These are phyloP conservation scores for Oxalis stricta DNA, from an alignment of 441 rosid genomes.

Conservation along the genomic window DNA sequence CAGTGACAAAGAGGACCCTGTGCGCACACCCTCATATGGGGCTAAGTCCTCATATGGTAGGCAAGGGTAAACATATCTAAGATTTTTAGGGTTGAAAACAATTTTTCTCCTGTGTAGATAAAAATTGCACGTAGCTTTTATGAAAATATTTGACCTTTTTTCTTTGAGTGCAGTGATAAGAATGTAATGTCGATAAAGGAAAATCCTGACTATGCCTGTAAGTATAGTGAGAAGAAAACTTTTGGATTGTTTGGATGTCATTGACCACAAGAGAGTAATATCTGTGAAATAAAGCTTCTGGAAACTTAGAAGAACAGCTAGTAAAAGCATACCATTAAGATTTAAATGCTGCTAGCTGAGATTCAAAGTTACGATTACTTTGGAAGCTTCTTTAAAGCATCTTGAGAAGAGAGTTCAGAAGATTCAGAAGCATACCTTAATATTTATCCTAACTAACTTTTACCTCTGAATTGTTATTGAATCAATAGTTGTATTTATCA, in stretches of 20 bases:
- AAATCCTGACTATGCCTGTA: conserved; percentile 38
- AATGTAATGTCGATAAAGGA: conserved; percentile 24
- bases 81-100: conserved; percentile 5
- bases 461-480: neutral
- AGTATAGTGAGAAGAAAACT: conserved; percentile 54
- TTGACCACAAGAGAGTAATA: conserved; percentile 27
- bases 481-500: neutral
- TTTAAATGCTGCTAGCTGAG: conserved; percentile 61
- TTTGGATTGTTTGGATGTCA: conserved; percentile 46
- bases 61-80: conserved; percentile 60
- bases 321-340: conserved; percentile 40
- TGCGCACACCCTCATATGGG: conserved; percentile 33
- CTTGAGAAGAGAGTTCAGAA: conserved; percentile 85
- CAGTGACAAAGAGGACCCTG: conserved; percentile 18
- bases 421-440: conserved; percentile 29
- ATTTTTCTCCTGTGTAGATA: conserved; percentile 3
- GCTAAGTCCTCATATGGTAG: no score
- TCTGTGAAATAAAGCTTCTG: conserved; percentile 26
- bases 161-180: conserved; percentile 23
- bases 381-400: conserved; percentile 56
- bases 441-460: conserved; percentile 7
- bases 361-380: conserved; percentile 57
- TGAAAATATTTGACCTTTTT: neutral
- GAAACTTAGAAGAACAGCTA: conserved; percentile 29
- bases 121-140: neutral